Conservation (phyloP, 805 yeast genomes). For the Starmerella etchellsii region DNA sequence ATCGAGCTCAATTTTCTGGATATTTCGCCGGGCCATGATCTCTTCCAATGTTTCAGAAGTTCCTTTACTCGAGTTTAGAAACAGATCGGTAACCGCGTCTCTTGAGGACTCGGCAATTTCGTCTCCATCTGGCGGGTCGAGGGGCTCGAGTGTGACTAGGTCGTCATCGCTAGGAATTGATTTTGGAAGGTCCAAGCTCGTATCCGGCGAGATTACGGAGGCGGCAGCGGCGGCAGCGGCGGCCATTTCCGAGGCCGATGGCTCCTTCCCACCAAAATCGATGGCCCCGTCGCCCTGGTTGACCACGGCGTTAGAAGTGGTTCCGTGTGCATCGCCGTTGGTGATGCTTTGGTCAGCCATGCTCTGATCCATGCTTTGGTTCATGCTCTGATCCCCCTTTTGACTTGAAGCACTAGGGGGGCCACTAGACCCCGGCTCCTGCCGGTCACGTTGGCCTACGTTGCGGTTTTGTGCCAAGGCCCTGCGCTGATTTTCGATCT, state of each 20-base stretch:
- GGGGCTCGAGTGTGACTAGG: slow-evolving; percentile 14
- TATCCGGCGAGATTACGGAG: background rate
- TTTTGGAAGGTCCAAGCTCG: background rate
- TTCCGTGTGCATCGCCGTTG: background rate
- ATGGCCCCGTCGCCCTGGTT: background rate
- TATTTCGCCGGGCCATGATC: slow-evolving; percentile 24
- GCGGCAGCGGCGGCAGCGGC: slow-evolving; percentile 2
- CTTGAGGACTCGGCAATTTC: slow-evolving; percentile 11
- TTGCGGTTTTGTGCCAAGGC: slow-evolving; percentile 2
- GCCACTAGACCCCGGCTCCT: background rate
- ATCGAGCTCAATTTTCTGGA: slow-evolving; percentile 35
- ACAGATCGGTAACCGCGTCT: slow-evolving; percentile 21
- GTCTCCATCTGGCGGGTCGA: slow-evolving; percentile 12
- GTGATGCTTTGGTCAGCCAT: background rate
- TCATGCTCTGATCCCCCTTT: background rate
- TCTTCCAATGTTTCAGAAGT: slow-evolving; percentile 13
- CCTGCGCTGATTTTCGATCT: slow-evolving; percentile 29
- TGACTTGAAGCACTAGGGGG: background rate
- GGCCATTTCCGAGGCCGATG: background rate
- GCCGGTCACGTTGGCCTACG: background rate
- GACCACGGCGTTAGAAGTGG: background rate
- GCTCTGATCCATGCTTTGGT: background rate
- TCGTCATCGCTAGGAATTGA: slow-evolving; percentile 7
- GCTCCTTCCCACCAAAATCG: background rate
- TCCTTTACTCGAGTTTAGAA: slow-evolving; percentile 15